phyloP scores from a whole-genome alignment of 1,284 basidiomycete genomes.

The Pseudozyma sp. region DNA sequence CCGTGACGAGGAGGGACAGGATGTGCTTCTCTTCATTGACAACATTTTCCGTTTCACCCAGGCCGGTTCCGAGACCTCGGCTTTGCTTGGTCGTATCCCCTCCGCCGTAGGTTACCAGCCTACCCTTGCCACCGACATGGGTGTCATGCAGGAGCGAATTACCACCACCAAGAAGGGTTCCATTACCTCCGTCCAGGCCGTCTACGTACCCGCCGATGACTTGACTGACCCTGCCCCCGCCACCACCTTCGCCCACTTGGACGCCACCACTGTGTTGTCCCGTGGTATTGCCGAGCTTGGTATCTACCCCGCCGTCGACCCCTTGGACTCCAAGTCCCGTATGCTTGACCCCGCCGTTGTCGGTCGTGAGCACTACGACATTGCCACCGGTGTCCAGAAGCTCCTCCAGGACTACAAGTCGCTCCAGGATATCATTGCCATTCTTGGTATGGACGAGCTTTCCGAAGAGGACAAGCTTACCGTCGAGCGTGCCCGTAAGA shows the following conservation, averaged over 20 bases:
- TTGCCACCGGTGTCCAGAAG: slow-evolving; percentile 95
- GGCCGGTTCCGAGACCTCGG: slow-evolving; percentile 99
- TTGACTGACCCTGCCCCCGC: slow-evolving; percentile 99
- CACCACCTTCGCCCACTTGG: slow-evolving; percentile 99
- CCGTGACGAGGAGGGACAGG: slow-evolving; percentile 99
- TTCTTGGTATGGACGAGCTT: slow-evolving; percentile 99
- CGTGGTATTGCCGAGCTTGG: slow-evolving; percentile 99
- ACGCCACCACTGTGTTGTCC: slow-evolving; percentile 97
- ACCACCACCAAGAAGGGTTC: slow-evolving; percentile 99
- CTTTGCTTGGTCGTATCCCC: slow-evolving; percentile 98
- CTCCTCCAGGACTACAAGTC: slow-evolving; percentile 99
- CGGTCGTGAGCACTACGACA: slow-evolving; percentile 90
- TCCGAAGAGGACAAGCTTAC: slow-evolving; percentile 99
- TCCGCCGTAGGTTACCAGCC: slow-evolving; percentile 99
- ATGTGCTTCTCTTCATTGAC: slow-evolving; percentile 99
- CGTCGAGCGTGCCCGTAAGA: slow-evolving; percentile 78
- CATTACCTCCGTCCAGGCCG: slow-evolving; percentile 98
- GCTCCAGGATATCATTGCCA: slow-evolving; percentile 84
- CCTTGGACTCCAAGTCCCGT: slow-evolving; percentile 98
- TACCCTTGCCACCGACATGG: slow-evolving; percentile 99
- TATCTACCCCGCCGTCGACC: slow-evolving; percentile 99
- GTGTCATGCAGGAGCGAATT: slow-evolving; percentile 98
- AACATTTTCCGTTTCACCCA: slow-evolving; percentile 95
- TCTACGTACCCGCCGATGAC: slow-evolving; percentile 99
- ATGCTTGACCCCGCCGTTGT: slow-evolving; percentile 99